Base-by-base conservation (phyloP, 495 filamentous ascomycete species). In the Penicilliopsis zonata region DNA sequence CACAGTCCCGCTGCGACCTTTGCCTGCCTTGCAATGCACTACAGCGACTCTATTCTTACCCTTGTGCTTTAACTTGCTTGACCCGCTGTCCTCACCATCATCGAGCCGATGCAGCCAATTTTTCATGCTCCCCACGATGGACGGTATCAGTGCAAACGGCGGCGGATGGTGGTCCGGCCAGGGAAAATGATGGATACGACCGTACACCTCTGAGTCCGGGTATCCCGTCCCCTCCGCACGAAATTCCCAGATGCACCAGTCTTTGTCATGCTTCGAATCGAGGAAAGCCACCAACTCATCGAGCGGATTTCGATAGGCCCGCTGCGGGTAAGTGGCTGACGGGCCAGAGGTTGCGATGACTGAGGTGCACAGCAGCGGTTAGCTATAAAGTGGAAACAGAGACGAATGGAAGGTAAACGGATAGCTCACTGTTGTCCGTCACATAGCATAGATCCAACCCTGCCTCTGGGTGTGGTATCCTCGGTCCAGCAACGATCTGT, bases 111-210 rank as follows among this genome's bases (percentile, higher is more conserved):
- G 57, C 21, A 93, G 48, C 86, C 86, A 94, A 35, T 86, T 78
- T 31, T 80, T 69, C 86, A 96, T 94, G 41, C 79, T 78, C 4
- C 71, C 86, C 65, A 94, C 71, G n/a, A 94, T 83, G 46, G 78
- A 63, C 1, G 86, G 87, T 14, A 96, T 78, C 9, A 94, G 57
- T 18, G 72, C 69, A 46, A 98, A 96, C 3, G 92, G 90, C 36
- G 90, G 90, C 18, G 90, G 92, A 51, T 96, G 90, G 49, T 98
- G 90, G 51, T 98, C 90, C 0, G 92, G 92, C 72, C 82, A 98
- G 1, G 90, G 90, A 43, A 81, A 95, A 58, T 96, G 90, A 40
- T 78, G 70, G 29, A 96, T 76, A 0, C 86, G 62, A 18, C 70
- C 66, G 46, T 87, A 82, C 1, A 98, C 86, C 35, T 90, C 87